Conservation (phyloP, 1,284 basidiomycete species). For the Rhodotorula sp. region DNA sequence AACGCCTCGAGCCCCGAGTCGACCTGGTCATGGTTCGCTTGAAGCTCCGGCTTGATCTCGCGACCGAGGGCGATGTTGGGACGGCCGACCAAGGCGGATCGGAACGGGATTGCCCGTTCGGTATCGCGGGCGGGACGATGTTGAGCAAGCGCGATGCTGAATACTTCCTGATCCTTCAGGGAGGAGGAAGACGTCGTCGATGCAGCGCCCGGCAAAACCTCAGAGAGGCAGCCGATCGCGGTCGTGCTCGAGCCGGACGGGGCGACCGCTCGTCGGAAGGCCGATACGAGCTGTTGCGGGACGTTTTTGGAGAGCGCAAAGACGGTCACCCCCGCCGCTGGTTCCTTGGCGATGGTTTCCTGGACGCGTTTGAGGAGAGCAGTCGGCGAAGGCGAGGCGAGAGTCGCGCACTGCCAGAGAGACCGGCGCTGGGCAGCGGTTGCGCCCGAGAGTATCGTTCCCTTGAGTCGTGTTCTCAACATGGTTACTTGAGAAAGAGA, state of each 20-base stretch:
- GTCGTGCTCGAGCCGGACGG: not conserved
- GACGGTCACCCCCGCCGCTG: not conserved
- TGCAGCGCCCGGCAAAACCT: conserved; percentile 9
- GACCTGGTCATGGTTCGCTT: conserved; percentile 4
- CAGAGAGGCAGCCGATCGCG: conserved; percentile 25
- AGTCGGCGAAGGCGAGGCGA: conserved; percentile 11
- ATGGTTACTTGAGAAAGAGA: not conserved
- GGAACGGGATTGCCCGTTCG: conserved; percentile 9
- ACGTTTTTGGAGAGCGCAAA: conserved; percentile 35
- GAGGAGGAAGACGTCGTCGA: no score
- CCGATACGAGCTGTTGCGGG: conserved; percentile 20
- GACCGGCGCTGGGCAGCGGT: not conserved
- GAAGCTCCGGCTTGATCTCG: conserved; percentile 23
- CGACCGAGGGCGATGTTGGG: conserved; percentile 33
- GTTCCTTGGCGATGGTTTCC: not conserved
- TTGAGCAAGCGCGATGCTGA: conserved; percentile 17
- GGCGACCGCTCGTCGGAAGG: conserved; percentile 1
- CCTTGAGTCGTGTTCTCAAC: no score
- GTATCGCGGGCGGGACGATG: not conserved
- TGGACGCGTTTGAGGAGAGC: conserved; percentile 15
- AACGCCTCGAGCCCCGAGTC: conserved; percentile 30
- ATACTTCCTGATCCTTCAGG: not conserved
- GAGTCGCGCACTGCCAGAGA: conserved; percentile 23
- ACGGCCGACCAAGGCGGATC: conserved; percentile 22
- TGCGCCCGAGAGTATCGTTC: no score